Evolutionary conservation across 2,329 filamentous ascomycete genomes (phyloP).

Genomic region (Colletotrichum sansevieriae): DNA sequence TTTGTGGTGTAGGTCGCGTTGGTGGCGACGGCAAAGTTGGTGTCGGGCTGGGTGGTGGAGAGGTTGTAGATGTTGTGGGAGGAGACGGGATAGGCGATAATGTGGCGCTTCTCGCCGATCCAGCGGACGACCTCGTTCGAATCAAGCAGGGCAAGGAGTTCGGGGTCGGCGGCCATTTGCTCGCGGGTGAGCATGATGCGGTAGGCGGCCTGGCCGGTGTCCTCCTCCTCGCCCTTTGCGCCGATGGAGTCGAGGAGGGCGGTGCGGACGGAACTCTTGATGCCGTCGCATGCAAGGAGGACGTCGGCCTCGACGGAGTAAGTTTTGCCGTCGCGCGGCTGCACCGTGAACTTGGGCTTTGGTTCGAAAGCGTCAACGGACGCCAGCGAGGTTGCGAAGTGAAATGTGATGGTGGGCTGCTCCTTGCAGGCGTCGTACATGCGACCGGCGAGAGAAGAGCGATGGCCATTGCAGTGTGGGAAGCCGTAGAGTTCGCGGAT

Average conservation of each 20-base stretch:
- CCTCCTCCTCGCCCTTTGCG: conserved; percentile 68
- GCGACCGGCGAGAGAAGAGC: conserved; percentile 76
- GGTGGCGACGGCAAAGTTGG: conserved; percentile 69
- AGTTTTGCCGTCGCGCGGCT: conserved; percentile 67
- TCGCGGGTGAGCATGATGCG: conserved; percentile 80
- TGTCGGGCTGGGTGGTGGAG: conserved; percentile 72
- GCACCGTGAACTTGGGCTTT: conserved; percentile 70
- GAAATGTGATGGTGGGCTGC: conserved; percentile 74
- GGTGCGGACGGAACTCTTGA: conserved; percentile 65
- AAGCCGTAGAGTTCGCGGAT: conserved; percentile 78
- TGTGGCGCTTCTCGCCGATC: conserved; percentile 81
- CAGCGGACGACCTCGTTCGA: conserved; percentile 77
- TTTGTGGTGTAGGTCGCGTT: conserved; percentile 73
- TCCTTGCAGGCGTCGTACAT: conserved; percentile 78
- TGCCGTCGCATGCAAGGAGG: conserved; percentile 67
- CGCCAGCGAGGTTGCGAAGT: conserved; percentile 71
- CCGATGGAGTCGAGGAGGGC: conserved; percentile 67
- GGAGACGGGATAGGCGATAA: conserved; percentile 82
- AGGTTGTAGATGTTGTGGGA: conserved; percentile 76
- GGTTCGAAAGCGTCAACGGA: conserved; percentile 71
- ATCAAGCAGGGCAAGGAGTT: conserved; percentile 76
- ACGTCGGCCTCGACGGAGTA: conserved; percentile 67
- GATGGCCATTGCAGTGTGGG: conserved; percentile 85
- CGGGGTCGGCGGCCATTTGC: conserved; percentile 75
- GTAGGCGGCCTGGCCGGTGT: conserved; percentile 83